Base-by-base conservation (phyloP, 495 filamentous ascomycete genomes). In the Penicillium macrosclerotiorum region DNA sequence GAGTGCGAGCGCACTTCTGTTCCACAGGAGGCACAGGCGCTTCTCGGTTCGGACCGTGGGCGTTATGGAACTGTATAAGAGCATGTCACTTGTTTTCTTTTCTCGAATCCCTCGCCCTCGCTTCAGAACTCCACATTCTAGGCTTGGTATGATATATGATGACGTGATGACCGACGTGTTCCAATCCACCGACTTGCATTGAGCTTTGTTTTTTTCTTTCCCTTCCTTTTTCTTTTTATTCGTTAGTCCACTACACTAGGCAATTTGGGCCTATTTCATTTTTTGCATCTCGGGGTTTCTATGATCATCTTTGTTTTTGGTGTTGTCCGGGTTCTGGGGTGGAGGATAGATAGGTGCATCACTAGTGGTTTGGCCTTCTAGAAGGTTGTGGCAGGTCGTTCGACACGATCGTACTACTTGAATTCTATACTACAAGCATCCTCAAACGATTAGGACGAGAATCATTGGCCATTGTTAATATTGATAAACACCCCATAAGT, bases 11-110 rank as follows among this genome's bases (percentile, higher is more conserved):
- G 24, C 19, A 34, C 42, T 19, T 29, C 30, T 5, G 23, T 34
- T 26, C 16, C 45, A n/a, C 59, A 51, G 17, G 69, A 72, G 31
- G 55, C 50, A 6, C 67, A 64, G 43, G 51, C 59, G 45, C 52
- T 72, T n/a, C 51, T 72, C n/a, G 52, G 49, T 8, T 39, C 51
- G 8, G 69, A 61, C 4, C 54, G 52, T 13, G 57, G 54, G 9
- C 57, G 58, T 49, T 72, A 72, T 37, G 69, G 69, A 16, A 61
- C 69, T 41, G 60, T 72, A 31, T 72, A 32, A 58, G 32, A 5
- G 27, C 37, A 27, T 35, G 39, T 31, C 17, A 32, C 12, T 37
- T 45, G 18, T 30, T 45, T 25, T 18, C 6, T 35, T 26, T 23
- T 26, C 33, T 24, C 3, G 14, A 39, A 7, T 24, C 32, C 29